Percentiles rank a stretch among this genome's conserved stretches.
Conservation (phyloP, 2,329 filamentous ascomycete genomes). For the Drechmeria coniospora region DNA sequence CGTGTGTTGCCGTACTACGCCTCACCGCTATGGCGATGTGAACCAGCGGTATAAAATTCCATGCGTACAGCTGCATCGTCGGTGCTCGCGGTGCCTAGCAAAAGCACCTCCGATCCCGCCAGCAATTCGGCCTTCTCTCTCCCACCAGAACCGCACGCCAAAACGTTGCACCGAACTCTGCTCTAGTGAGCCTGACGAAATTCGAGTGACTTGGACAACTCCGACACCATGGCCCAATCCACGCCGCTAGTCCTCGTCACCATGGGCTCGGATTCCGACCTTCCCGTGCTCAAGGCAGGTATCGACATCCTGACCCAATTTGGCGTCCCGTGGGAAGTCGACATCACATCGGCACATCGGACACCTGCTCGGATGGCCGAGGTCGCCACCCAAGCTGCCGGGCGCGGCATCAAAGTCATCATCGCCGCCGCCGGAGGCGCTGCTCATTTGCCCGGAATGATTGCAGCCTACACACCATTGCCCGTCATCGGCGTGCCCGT, state of each 20-base stretch:
- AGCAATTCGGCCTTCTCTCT: no score
- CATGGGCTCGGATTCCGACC: slow-evolving; percentile 72
- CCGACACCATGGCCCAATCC: no score
- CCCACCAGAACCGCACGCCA: no score
- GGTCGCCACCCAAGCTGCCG: slow-evolving; percentile 47
- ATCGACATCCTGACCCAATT: slow-evolving; percentile 55
- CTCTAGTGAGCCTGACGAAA: no score
- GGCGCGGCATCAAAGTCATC: slow-evolving; percentile 53
- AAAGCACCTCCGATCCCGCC: no score
- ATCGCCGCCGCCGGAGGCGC: slow-evolving; percentile 65
- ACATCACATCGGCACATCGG: slow-evolving; percentile 68
- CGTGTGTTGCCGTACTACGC: no score
- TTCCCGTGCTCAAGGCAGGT: slow-evolving; percentile 49
- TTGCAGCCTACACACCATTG: slow-evolving; percentile 52
- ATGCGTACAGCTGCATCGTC: no score
- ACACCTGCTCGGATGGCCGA: slow-evolving; percentile 56
- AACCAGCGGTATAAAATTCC: no score
- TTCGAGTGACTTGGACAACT: no score
- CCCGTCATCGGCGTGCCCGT: slow-evolving; percentile 69
- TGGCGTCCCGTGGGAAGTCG: slow-evolving; percentile 53
- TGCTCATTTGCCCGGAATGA: slow-evolving; percentile 61
- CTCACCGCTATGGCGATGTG: no score
- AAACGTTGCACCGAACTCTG: no score
- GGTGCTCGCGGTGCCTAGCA: no score
- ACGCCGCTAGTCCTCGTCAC: slow-evolving; percentile 62